Base-by-base conservation (phyloP, 2,329 filamentous ascomycete species). In the Thelonectria olida region DNA sequence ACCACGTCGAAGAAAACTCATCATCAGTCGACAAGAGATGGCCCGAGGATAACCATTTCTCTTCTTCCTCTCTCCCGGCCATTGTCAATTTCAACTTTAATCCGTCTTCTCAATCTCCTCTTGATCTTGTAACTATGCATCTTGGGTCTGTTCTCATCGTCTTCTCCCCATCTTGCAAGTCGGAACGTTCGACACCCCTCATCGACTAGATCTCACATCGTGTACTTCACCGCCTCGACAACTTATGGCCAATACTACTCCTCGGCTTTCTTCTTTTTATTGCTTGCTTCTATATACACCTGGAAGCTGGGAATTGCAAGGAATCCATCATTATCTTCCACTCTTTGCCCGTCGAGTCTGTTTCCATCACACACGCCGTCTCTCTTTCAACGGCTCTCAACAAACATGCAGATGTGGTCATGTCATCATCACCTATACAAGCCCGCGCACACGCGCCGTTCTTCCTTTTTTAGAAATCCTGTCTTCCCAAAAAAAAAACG, bases 371-470 rank as follows among this genome's bases (percentile, higher is more conserved):
- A 23, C 19, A 19, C 28, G 38, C 41, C 57, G 39, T 58, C 60
- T 62, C 60, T 56, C 27, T 47, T 56, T 58, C 56, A 42, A 62
- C 61, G 34, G 45, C 58, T 61, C 36, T 57, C 61, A 52, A 48
- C 25, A 50, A 54, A 51, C 52, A 62, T 55, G 58, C 49, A 62
- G 56, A 58, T 57, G 64, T 55, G 62, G 55, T 28, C 52, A 63
- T 61, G 51, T 36, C 61, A 61, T 65, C 67, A 54, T 63, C 67
- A 57, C 65, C 47, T 67, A 70, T 63, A 60, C 63, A 66, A 66
- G 57, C 28, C 57, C 56, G 61, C 60, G 54, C 52, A 54, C 51
- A 36, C 49, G 45, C 50, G 47, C 36, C 51, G 41, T 50, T 51
- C 50, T 55, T 45, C 51, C 25, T 47, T 38, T 49, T 52, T 58